Conservation (phyloP, 805 yeast genomes). For the Saccharomycopsis oosterbeekiorum region DNA sequence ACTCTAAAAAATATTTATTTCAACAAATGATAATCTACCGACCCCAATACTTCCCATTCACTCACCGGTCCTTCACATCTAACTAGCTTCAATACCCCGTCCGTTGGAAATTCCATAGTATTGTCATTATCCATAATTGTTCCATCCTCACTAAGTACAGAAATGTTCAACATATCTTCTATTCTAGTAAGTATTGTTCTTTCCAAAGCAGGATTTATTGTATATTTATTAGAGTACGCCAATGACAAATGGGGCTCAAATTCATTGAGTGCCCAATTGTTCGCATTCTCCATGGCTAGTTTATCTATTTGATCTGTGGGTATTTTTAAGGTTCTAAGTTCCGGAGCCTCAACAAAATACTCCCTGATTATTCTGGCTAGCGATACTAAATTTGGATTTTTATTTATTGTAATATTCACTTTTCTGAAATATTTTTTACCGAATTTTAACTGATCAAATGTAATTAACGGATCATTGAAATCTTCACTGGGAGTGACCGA, state of each 20-base stretch:
- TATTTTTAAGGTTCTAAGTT: neutral
- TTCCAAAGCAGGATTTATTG: conserved; percentile 52
- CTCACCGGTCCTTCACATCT: conserved; percentile 18
- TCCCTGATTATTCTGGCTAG: conserved; percentile 25
- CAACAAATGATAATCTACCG: conserved; percentile 15
- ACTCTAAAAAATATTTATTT: neutral
- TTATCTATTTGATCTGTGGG: neutral
- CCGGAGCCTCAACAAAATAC: conserved; percentile 17
- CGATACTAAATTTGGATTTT: conserved; percentile 31
- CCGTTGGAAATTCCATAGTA: conserved; percentile 13
- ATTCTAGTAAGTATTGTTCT: conserved; percentile 55
- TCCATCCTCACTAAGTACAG: neutral
- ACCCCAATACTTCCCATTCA: conserved; percentile 18
- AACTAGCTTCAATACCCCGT: conserved; percentile 17
- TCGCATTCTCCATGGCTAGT: conserved; percentile 34
- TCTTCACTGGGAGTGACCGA: neutral
- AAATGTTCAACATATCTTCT: conserved; percentile 49
- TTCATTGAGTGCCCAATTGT: conserved; percentile 45
- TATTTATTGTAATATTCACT: conserved; percentile 30
- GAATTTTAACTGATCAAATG: conserved; percentile 9
- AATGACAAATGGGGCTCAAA: conserved; percentile 68
- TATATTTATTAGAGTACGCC: conserved; percentile 49
- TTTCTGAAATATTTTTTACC: conserved; percentile 18
- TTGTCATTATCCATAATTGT: conserved; percentile 6
- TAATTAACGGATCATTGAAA: conserved; percentile 2